Percentiles rank a stretch among this genome's conserved stretches.
Evolutionary conservation across 2,329 filamentous ascomycete genomes (phyloP).

Genomic region (Exophiala lecanii-corni): DNA sequence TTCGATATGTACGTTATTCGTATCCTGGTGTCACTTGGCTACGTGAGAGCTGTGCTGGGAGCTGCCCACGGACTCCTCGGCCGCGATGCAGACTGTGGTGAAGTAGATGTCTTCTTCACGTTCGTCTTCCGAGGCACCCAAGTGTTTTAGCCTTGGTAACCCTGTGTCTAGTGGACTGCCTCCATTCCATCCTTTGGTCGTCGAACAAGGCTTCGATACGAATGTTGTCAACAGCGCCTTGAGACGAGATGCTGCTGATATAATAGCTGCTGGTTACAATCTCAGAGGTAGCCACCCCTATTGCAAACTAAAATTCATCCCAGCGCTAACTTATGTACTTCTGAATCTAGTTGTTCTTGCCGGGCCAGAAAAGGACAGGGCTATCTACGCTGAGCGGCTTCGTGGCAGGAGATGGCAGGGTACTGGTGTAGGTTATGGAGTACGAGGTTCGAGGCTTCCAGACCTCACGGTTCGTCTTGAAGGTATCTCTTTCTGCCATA

Average conservation of each 20-base stretch:
- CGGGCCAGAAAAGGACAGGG: constrained; percentile 10
- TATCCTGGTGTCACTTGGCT: too few relatives aligned
- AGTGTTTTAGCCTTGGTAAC: background rate
- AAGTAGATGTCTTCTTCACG: constrained; percentile 14
- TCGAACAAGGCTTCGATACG: constrained; percentile 10
- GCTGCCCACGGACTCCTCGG: too few relatives aligned
- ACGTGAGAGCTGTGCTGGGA: too few relatives aligned
- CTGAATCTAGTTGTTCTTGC: constrained; percentile 6
- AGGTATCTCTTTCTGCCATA: constrained; percentile 2
- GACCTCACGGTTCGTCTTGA: constrained; percentile 10
- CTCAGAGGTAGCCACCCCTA: constrained; percentile 11
- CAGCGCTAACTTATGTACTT: background rate
- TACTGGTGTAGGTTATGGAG: constrained; percentile 12
- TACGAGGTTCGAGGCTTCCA: constrained; percentile 7
- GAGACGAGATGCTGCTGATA: constrained; percentile 6
- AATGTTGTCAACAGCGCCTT: constrained; percentile 5
- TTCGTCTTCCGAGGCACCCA: background rate
- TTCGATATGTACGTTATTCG: too few relatives aligned
- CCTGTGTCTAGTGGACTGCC: constrained; percentile 8
- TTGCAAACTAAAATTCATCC: background rate
- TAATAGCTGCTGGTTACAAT: constrained; percentile 15
- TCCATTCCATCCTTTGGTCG: constrained; percentile 14
- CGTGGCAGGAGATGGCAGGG: constrained; percentile 12
- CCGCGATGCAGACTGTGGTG: constrained; percentile 6
- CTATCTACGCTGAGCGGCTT: constrained; percentile 3